Conservation (phyloP, 441 rosid species). For the Aleurites moluccanus region DNA sequence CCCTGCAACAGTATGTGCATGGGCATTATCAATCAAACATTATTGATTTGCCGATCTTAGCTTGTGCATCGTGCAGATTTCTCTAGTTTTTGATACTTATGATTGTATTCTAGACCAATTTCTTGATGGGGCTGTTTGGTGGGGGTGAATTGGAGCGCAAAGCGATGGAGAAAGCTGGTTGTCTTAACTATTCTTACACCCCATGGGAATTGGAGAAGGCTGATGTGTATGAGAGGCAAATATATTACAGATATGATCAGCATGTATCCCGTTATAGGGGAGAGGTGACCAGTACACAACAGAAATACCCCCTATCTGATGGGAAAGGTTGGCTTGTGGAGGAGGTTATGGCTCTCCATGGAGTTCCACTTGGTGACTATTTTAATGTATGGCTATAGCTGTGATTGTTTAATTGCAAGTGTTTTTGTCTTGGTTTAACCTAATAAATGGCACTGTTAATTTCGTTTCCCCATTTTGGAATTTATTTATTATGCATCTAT, state of each 20-base stretch:
- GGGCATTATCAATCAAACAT: background rate
- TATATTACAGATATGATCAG: conserved; percentile 76
- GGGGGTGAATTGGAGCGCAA: conserved; percentile 82
- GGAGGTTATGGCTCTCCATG: conserved; percentile 94
- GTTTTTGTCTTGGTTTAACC: background rate
- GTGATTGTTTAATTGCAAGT: background rate
- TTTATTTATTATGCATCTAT: background rate
- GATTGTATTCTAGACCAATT: conserved; percentile 47
- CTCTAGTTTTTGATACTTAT: conserved; percentile 9
- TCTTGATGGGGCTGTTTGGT: conserved; percentile 70
- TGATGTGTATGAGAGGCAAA: conserved; percentile 78
- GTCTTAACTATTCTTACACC: conserved; percentile 75
- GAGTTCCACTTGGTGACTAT: conserved; percentile 87
- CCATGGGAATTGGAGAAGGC: conserved; percentile 91
- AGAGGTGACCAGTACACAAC: conserved; percentile 94
- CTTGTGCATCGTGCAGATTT: conserved; percentile 9
- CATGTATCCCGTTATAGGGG: conserved; percentile 71
- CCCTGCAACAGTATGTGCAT: background rate
- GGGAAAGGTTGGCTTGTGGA: conserved; percentile 78
- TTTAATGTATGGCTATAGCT: conserved; percentile 50
- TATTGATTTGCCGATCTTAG: conserved; percentile 5
- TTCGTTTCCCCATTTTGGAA: background rate
- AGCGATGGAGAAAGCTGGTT: conserved; percentile 87
- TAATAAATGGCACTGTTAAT: background rate
- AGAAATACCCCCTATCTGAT: conserved; percentile 66